Percentiles rank a stretch among this genome's conserved stretches.
Evolutionary conservation across 2,329 filamentous ascomycete species (phyloP).

Genomic region (Anthostomella pinea): DNA sequence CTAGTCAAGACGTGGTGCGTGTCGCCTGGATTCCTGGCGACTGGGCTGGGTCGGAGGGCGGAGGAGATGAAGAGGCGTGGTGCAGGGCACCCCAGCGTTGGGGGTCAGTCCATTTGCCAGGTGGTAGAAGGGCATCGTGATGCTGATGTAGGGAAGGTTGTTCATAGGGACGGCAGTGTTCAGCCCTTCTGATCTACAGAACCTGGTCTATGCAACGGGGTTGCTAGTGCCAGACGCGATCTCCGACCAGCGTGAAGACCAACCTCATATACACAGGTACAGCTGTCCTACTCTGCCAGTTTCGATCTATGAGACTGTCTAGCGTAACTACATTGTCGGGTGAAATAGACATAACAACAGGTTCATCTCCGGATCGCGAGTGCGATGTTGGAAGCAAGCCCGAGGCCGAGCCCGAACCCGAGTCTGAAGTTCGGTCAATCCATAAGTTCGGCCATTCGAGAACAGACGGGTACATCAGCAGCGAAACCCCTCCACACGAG

Average conservation of each 20-base stretch:
- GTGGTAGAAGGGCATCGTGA: conserved; percentile 42
- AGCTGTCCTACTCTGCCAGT: too few relatives aligned
- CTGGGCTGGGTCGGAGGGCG: conserved; percentile 30
- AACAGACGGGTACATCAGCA: not conserved
- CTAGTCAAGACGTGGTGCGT: conserved; percentile 41
- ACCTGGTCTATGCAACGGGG: too few relatives aligned
- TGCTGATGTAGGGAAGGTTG: conserved; percentile 37
- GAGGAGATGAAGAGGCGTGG: conserved; percentile 25
- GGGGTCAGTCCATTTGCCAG: conserved; percentile 36
- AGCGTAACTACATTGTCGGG: too few relatives aligned
- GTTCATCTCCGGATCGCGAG: too few relatives aligned
- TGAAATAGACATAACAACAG: too few relatives aligned
- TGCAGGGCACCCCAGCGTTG: conserved; percentile 34
- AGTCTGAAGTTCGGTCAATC: conserved; percentile 6
- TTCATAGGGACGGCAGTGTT: conserved; percentile 13
- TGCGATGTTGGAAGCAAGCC: too few relatives aligned
- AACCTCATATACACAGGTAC: too few relatives aligned
- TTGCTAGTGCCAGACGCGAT: too few relatives aligned
- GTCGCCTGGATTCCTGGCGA: conserved; percentile 41
- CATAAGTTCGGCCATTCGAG: too few relatives aligned
- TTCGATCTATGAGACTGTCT: too few relatives aligned
- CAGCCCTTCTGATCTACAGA: not conserved
- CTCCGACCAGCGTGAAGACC: too few relatives aligned
- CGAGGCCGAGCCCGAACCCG: conserved; percentile 4
- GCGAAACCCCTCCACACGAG: not conserved